Conservation (phyloP, 208 protist species). For the Trypanosoma congolense region DNA sequence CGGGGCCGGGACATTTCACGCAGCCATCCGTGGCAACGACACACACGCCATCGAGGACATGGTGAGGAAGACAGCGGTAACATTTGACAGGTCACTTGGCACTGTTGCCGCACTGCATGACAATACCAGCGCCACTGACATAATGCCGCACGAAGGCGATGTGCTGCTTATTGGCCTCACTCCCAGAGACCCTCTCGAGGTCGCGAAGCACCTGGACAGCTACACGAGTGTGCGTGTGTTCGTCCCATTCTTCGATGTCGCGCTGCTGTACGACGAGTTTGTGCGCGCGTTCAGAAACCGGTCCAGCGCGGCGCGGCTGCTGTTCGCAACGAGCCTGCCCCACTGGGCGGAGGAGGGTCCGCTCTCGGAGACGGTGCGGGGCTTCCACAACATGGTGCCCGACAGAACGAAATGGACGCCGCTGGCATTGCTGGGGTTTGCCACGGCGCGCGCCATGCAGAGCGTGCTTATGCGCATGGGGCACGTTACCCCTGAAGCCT, state of each 20-base stretch:
- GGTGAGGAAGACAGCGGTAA: background rate
- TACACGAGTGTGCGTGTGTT: slow-evolving; percentile 20
- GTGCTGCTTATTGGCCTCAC: slow-evolving; percentile 21
- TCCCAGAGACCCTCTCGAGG: slow-evolving; percentile 6
- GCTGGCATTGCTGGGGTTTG: slow-evolving; percentile 11
- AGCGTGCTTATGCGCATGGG: slow-evolving; percentile 17
- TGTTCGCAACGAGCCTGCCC: slow-evolving; percentile 43
- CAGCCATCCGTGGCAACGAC: background rate
- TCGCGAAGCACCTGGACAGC: slow-evolving; percentile 17
- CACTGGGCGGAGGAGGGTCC: slow-evolving; percentile 32
- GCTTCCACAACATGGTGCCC: slow-evolving; percentile 11
- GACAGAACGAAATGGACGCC: slow-evolving; percentile 6
- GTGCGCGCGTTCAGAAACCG: slow-evolving; percentile 14
- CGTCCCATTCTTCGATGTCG: slow-evolving; percentile 32
- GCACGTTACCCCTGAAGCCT: slow-evolving; percentile 13
- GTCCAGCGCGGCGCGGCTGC: slow-evolving; percentile 17
- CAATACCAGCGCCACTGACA: background rate
- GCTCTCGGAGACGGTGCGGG: slow-evolving; percentile 3
- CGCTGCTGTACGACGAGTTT: slow-evolving; percentile 27
- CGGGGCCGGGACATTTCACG: background rate
- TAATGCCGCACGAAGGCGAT: background rate
- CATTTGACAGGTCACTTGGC: slow-evolving; percentile 7
- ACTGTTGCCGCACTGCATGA: slow-evolving; percentile 4
- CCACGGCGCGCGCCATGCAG: slow-evolving; percentile 4
- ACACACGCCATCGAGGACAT: background rate